Percentiles rank a stretch among this genome's conserved stretches.
These are phyloP conservation scores for Dioszegia crocea DNA, from an alignment of 768 basidiomycete genomes.

Conservation along the genomic window DNA sequence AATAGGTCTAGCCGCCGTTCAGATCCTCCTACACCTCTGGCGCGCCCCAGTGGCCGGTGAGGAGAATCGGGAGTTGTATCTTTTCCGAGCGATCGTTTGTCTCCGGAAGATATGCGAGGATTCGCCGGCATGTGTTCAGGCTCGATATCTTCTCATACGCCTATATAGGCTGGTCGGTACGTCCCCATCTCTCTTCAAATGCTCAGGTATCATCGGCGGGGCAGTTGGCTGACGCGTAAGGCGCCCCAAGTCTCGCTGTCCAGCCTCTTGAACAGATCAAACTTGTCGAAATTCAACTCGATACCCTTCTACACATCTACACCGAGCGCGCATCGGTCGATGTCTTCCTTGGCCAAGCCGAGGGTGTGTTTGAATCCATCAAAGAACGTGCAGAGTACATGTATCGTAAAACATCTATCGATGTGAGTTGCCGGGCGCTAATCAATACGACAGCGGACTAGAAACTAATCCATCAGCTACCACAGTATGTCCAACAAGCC, in stretches of 20 bases:
- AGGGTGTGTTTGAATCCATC: slow-evolving; percentile 11
- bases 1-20: slow-evolving; percentile 16
- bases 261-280: slow-evolving; percentile 10
- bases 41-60: not conserved
- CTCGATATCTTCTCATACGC: slow-evolving; percentile 31
- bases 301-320: slow-evolving; percentile 28
- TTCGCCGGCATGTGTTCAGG: slow-evolving; percentile 27
- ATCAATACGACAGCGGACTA: not conserved
- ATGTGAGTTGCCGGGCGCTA: slow-evolving; percentile 28
- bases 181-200: slow-evolving; percentile 2
- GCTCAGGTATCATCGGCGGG: not conserved
- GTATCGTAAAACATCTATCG: slow-evolving; percentile 17
- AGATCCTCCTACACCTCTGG: not conserved
- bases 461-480: slow-evolving; percentile 18
- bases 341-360: slow-evolving; percentile 6
- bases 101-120: slow-evolving; percentile 22
- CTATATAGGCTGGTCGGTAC: slow-evolving; percentile 39
- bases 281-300: slow-evolving; percentile 33
- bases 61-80: not conserved
- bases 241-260: slow-evolving; percentile 11
- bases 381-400: slow-evolving; percentile 19
- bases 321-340: slow-evolving; percentile 27
- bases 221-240: slow-evolving; percentile 14
- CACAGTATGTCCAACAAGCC: slow-evolving; percentile 10
- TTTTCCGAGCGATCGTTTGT: slow-evolving; percentile 25